phyloP scores from a whole-genome alignment of 2,329 filamentous ascomycete species.

The Fonsecaea multimorphosa region DNA sequence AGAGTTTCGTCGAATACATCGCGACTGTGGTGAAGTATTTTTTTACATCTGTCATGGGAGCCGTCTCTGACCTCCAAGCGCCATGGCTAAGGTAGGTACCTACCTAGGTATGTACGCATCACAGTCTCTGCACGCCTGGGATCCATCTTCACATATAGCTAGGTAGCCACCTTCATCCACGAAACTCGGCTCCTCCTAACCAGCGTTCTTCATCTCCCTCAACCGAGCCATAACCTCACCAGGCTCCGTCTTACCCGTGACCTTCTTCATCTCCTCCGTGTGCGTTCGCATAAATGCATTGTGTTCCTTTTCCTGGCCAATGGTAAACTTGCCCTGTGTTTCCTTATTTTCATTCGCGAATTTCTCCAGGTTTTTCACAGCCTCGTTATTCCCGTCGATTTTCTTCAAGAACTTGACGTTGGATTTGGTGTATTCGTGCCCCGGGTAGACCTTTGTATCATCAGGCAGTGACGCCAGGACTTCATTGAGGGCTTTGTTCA shows the following conservation, averaged over 20 bases:
- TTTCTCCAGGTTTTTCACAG: slow-evolving; percentile 75
- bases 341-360: slow-evolving; percentile 82
- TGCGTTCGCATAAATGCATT: slow-evolving; percentile 95
- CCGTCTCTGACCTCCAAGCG: not conserved
- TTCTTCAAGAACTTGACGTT: slow-evolving; percentile 79
- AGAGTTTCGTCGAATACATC: too few species aligned
- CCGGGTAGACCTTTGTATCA: slow-evolving; percentile 91
- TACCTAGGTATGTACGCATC: not conserved
- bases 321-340: slow-evolving; percentile 95
- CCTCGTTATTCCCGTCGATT: slow-evolving; percentile 51
- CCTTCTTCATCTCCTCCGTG: slow-evolving; percentile 79
- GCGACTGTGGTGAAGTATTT: too few species aligned
- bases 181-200: slow-evolving; percentile 13
- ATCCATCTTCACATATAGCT: not conserved
- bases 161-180: not conserved
- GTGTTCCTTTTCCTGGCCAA: slow-evolving; percentile 91
- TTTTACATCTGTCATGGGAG: too few species aligned
- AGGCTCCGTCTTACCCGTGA: slow-evolving; percentile 78
- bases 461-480: slow-evolving; percentile 80
- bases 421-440: slow-evolving; percentile 97
- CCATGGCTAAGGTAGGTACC: too few species aligned
- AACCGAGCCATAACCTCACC: slow-evolving; percentile 84
- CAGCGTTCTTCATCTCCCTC: slow-evolving; percentile 78
- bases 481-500: slow-evolving; percentile 91
- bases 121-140: not conserved